Base-by-base conservation (phyloP, 129 eudicot species). In the Apium graveolens region DNA sequence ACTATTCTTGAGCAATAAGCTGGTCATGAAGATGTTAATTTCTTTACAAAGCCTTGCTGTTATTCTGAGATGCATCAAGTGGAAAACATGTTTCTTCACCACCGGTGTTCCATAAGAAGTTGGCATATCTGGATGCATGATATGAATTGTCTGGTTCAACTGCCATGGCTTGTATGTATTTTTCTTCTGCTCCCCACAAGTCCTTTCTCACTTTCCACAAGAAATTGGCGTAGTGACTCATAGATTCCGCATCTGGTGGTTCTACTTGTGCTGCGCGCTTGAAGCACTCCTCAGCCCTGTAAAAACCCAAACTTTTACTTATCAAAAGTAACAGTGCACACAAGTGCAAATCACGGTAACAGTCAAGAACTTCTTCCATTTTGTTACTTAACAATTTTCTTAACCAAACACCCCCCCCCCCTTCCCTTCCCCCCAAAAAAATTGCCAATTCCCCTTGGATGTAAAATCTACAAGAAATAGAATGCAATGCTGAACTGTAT, bases 21-120 rank as follows among this genome's bases (percentile, higher is more conserved):
- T n/a, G 32, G 66, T 57, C 16, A 57, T n/a, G 68, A 60, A 60
- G 68, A n/a, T 57, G 32, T 34, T 35, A 31, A 39, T 32, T 68
- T 45, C 29, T 45, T 45, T 31, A 81, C 48, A 38, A 34, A 16
- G 76, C 57, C 38, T 24, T 38, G 82, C 76, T 75, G 46, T 49
- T 78, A 43, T 37, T 55, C 62, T 34, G 43, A 62, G 82, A 73
- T 49, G 83, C 41, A 77, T 83, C 66, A 29, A 76, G 80, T 37
- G 83, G 89, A 43, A 60, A 84, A 68, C 90, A 87, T 2, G 88
- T 87, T 53, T 84, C 88, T n/a, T 84, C 88, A 17, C 88, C 90
- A 11, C 91, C 91, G 13, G 88, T 87, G 80, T 74, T 84, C 91
- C 91, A 87, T 79, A 87, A 85, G 88, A 87, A 87, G 46, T 69